Percentiles rank a stretch among this genome's conserved stretches.
Evolutionary conservation across 2,329 filamentous ascomycete genomes (phyloP).

Genomic region (Phymatotrichopsis omnivora): DNA sequence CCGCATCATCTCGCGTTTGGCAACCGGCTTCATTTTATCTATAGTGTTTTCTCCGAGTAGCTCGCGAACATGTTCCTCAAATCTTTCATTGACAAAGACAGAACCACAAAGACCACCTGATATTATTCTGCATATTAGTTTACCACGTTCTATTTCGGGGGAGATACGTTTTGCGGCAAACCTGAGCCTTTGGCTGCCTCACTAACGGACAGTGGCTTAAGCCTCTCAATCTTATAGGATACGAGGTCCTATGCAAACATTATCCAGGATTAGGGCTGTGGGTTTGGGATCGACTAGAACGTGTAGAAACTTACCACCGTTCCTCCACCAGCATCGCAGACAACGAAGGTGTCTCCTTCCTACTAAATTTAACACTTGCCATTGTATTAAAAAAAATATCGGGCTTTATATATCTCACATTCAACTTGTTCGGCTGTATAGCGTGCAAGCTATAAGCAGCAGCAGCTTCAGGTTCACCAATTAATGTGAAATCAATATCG

Average conservation of each 20-base stretch:
- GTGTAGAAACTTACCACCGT: conserved; percentile 38
- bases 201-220: too few relatives aligned
- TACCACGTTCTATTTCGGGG: conserved; percentile 66
- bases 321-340: conserved; percentile 47
- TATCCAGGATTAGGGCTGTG: too few relatives aligned
- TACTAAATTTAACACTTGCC: conserved; percentile 1
- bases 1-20: conserved; percentile 48
- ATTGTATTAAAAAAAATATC: not conserved
- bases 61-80: conserved; percentile 62
- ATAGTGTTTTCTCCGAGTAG: conserved; percentile 46
- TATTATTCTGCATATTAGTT: too few relatives aligned
- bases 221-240: too few relatives aligned
- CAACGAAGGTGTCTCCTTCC: conserved; percentile 41
- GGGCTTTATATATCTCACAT: too few relatives aligned
- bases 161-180: conserved; percentile 47
- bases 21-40: conserved; percentile 23
- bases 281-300: too few relatives aligned
- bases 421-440: conserved; percentile 27
- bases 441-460: conserved; percentile 28
- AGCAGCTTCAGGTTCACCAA: conserved; percentile 30
- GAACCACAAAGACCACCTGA: conserved; percentile 40
- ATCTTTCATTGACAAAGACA: conserved; percentile 39
- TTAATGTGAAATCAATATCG: conserved; percentile 23
- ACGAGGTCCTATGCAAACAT: too few relatives aligned
- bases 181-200: too few relatives aligned